Conservation (phyloP, 169 alveolate genomes). For the Cryptosporidium bovis region DNA sequence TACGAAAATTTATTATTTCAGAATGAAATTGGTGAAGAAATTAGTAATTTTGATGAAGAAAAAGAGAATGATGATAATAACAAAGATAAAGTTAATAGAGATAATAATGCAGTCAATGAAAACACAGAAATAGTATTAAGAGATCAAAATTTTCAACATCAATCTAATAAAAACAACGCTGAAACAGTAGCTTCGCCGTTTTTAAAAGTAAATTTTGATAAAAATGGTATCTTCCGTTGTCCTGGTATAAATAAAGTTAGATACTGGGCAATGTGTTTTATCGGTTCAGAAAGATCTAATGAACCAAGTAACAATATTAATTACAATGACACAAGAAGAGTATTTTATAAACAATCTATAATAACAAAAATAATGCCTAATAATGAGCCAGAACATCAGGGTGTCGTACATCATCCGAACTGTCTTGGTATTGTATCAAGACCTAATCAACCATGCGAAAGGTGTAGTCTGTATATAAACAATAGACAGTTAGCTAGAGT, state of each 20-base stretch:
- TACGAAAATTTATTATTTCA: no score
- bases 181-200: constrained; percentile 44
- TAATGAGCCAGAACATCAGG: constrained; percentile 71
- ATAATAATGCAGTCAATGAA: constrained; percentile 10
- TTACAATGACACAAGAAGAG: constrained; percentile 60
- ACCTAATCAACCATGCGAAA: constrained; percentile 58
- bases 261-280: constrained; percentile 75
- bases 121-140: constrained; percentile 1
- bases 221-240: constrained; percentile 31
- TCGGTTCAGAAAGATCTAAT: constrained; percentile 65
- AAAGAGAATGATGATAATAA: not conserved
- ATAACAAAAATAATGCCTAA: constrained; percentile 66
- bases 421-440: constrained; percentile 27
- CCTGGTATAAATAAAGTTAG: constrained; percentile 73
- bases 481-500: constrained; percentile 72
- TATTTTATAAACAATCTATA: constrained; percentile 65
- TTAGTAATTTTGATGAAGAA: not conserved
- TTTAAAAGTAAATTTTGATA: constrained; percentile 8
- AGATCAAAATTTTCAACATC: constrained; percentile 1
- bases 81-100: constrained; percentile 11
- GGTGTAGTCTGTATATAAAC: constrained; percentile 53
- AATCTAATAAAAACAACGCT: not conserved
- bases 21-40: not conserved
- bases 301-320: constrained; percentile 19
- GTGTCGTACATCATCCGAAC: constrained; percentile 71